Evolutionary conservation across 1,139 yeast genomes (phyloP).

Genomic region (Geotrichum armillariae): DNA sequence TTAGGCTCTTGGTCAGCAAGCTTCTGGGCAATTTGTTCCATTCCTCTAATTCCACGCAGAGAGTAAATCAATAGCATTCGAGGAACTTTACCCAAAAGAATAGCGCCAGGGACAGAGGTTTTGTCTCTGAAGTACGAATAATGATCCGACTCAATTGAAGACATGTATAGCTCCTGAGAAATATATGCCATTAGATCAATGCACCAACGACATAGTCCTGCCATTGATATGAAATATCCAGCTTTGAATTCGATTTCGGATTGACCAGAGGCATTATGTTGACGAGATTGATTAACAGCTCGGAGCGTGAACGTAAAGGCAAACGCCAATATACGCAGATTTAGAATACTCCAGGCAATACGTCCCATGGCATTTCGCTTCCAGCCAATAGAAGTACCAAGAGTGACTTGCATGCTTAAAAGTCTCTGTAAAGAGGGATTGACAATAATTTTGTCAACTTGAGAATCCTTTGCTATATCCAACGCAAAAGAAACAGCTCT

Average conservation of each 20-base stretch:
- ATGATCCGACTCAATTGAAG: conserved; percentile 27
- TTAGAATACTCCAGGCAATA: conserved; percentile 67
- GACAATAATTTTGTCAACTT: conserved; percentile 67
- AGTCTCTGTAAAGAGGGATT: conserved; percentile 73
- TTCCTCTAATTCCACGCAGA: conserved; percentile 65
- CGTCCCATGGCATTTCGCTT: conserved; percentile 51
- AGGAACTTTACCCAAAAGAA: conserved; percentile 63
- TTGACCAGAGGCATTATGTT: conserved; percentile 23
- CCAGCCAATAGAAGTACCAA: conserved; percentile 58
- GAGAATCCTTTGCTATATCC: conserved; percentile 61
- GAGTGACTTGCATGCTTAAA: conserved; percentile 56
- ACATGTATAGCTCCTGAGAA: conserved; percentile 59
- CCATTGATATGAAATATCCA: conserved; percentile 57
- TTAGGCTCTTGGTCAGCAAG: conserved; percentile 34
- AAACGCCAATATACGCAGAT: conserved; percentile 68
- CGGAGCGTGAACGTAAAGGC: conserved; percentile 73
- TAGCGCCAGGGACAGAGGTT: conserved; percentile 34
- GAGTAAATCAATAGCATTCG: conserved; percentile 68
- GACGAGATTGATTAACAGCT: conserved; percentile 29
- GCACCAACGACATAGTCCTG: conserved; percentile 80
- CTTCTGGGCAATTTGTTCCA: conserved; percentile 52
- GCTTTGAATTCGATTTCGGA: conserved; percentile 55
- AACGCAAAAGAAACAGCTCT: conserved; percentile 67
- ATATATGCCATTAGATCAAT: conserved; percentile 66
- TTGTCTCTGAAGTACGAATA: conserved; percentile 17